Evolutionary conservation across 1,284 basidiomycete genomes (phyloP).

Genomic region (Termitomyces sp.): DNA sequence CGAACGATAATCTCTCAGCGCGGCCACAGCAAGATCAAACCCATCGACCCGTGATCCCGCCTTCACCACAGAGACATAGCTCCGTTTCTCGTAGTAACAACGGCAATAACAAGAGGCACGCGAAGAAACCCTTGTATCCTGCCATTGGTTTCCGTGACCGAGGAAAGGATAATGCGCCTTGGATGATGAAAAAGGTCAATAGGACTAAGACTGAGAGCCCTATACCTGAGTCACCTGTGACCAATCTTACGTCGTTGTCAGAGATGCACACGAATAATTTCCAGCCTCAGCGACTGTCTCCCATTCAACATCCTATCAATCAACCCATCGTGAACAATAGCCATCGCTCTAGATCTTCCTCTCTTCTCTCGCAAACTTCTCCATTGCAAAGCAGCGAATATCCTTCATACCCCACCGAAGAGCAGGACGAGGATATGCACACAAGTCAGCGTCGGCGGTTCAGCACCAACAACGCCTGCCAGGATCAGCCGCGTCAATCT

Average conservation of each 20-base stretch:
- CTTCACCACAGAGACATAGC: neutral
- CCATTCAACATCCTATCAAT: neutral
- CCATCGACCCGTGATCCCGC: slow-evolving; percentile 12
- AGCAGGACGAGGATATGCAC: slow-evolving; percentile 11
- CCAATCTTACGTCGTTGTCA: neutral
- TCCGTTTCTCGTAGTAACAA: slow-evolving; percentile 8
- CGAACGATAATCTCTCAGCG: neutral
- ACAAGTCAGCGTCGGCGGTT: slow-evolving; percentile 14
- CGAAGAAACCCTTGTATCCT: slow-evolving; percentile 34
- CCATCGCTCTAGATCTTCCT: slow-evolving; percentile 14
- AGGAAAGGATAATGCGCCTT: slow-evolving; percentile 24
- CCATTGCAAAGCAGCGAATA: slow-evolving; percentile 11
- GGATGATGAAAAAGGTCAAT: slow-evolving; percentile 12
- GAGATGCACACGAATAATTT: neutral
- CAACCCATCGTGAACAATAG: slow-evolving; percentile 4
- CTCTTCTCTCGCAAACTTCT: slow-evolving; percentile 5
- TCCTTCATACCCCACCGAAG: slow-evolving; percentile 12
- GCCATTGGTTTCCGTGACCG: slow-evolving; percentile 39
- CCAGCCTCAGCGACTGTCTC: slow-evolving; percentile 1
- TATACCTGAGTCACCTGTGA: neutral
- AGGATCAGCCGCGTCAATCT: slow-evolving; percentile 4
- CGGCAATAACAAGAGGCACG: slow-evolving; percentile 29
- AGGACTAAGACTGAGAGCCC: neutral
- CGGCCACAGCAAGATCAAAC: slow-evolving; percentile 11
- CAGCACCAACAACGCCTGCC: slow-evolving; percentile 10